phyloP scores from a whole-genome alignment of 179 eudicot genomes.

The Spinacia oleracea region DNA sequence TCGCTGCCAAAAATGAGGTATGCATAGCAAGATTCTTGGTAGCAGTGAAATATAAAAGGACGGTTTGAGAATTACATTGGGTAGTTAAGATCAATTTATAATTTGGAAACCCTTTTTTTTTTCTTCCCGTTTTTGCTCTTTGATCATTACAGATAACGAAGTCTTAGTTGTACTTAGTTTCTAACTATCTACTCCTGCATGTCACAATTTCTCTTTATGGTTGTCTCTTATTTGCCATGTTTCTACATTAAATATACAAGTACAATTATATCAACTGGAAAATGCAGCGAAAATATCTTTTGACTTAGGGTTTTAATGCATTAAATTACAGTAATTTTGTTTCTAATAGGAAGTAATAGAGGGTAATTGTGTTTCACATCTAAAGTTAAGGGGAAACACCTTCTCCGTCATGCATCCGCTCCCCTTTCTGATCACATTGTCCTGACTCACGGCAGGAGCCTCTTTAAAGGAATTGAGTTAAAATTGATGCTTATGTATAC shows the following conservation, averaged over 20 bases:
- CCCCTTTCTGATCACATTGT: background rate
- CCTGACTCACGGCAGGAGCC: background rate
- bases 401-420: background rate
- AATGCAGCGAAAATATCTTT: background rate
- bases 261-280: background rate
- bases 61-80: background rate
- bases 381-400: background rate
- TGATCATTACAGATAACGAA: background rate
- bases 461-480: background rate
- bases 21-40: slow-evolving; percentile 1
- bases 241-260: background rate
- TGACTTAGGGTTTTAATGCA: background rate
- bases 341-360: background rate
- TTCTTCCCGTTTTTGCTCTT: background rate
- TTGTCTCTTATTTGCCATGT: background rate
- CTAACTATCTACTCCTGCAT: background rate
- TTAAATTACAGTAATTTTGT: background rate
- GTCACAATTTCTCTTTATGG: background rate
- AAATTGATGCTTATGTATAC: background rate
- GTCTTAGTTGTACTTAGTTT: background rate
- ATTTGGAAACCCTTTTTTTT: background rate
- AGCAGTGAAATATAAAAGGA: too few relatives aligned
- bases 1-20: slow-evolving; percentile 94
- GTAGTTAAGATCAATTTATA: background rate
- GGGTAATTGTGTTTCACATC: background rate